Evolutionary conservation across 371 early-diverging fungal genomes (phyloP).

Genomic region (Nematocida sp.): DNA sequence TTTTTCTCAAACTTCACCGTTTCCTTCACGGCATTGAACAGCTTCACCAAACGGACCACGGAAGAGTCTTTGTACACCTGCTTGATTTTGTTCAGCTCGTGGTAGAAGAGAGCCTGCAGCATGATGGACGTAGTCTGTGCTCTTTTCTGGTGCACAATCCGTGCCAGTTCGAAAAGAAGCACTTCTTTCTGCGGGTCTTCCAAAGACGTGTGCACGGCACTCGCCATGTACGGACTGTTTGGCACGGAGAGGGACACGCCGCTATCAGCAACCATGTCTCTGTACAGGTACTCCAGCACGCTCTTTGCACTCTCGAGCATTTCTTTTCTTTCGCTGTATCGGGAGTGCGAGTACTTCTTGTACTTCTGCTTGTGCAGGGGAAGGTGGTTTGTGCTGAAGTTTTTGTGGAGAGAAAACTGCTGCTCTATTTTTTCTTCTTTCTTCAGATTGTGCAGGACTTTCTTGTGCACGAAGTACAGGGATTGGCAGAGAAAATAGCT

Average conservation of each 20-base stretch:
- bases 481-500: constrained; percentile 39
- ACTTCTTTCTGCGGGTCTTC: constrained; percentile 20
- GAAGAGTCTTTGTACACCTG: background rate
- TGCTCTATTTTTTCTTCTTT: background rate
- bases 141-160: constrained; percentile 41
- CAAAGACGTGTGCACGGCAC: background rate
- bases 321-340: background rate
- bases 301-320: background rate
- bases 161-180: constrained; percentile 22
- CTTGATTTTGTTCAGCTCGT: constrained; percentile 29
- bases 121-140: constrained; percentile 24
- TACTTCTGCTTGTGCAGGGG: background rate
- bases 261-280: background rate
- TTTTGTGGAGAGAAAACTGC: constrained; percentile 4
- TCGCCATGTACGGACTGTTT: background rate
- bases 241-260: background rate
- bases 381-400: constrained; percentile 6
- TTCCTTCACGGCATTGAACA: constrained; percentile 49
- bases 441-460: background rate
- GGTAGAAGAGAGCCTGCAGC: constrained; percentile 44
- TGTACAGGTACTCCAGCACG: constrained; percentile 40
- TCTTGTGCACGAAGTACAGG: constrained; percentile 29
- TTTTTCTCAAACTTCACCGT: constrained; percentile 45
- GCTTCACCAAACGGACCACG: constrained; percentile 6
- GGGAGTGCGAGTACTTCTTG: background rate